phyloP scores from a whole-genome alignment of 1,139 yeast genomes.

The Taiozyma sp. region DNA sequence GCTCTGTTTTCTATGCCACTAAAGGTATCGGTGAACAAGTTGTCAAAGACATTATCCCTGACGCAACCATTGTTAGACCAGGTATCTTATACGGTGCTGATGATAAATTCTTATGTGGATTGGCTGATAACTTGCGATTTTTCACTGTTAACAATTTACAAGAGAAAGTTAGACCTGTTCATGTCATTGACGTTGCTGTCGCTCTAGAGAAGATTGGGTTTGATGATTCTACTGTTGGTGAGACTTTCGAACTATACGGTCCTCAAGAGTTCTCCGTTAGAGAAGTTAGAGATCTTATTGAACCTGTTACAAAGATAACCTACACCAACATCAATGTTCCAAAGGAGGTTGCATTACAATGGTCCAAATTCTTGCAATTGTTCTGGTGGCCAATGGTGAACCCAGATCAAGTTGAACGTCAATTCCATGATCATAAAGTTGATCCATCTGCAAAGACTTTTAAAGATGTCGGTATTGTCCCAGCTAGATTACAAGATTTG shows the following conservation, averaged over 20 bases:
- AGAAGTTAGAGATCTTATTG: slow-evolving; percentile 67
- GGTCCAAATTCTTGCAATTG: slow-evolving; percentile 47
- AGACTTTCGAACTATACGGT: slow-evolving; percentile 74
- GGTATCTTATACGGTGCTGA: slow-evolving; percentile 77
- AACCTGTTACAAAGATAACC: slow-evolving; percentile 45
- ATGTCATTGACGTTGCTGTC: slow-evolving; percentile 70
- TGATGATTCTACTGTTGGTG: slow-evolving; percentile 76
- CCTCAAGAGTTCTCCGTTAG: slow-evolving; percentile 56
- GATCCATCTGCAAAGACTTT: slow-evolving; percentile 62
- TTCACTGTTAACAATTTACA: slow-evolving; percentile 63
- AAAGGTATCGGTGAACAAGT: slow-evolving; percentile 76
- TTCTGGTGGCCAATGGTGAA: slow-evolving; percentile 67
- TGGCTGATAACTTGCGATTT: slow-evolving; percentile 46
- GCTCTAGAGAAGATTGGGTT: slow-evolving; percentile 76
- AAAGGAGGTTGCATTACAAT: slow-evolving; percentile 39
- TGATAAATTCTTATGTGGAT: slow-evolving; percentile 63
- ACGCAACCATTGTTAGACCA: slow-evolving; percentile 82
- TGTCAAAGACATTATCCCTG: slow-evolving; percentile 64
- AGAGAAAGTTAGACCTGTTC: slow-evolving; percentile 67
- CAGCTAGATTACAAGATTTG: slow-evolving; percentile 64
- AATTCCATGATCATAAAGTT: slow-evolving; percentile 59
- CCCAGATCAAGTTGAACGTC: slow-evolving; percentile 76
- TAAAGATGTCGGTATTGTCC: slow-evolving; percentile 67
- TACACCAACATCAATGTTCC: slow-evolving; percentile 46
- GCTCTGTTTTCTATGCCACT: slow-evolving; percentile 69